These are phyloP conservation scores for Aspergillus bombycis DNA, from an alignment of 2,329 filamentous ascomycete genomes.

Conservation along the genomic window DNA sequence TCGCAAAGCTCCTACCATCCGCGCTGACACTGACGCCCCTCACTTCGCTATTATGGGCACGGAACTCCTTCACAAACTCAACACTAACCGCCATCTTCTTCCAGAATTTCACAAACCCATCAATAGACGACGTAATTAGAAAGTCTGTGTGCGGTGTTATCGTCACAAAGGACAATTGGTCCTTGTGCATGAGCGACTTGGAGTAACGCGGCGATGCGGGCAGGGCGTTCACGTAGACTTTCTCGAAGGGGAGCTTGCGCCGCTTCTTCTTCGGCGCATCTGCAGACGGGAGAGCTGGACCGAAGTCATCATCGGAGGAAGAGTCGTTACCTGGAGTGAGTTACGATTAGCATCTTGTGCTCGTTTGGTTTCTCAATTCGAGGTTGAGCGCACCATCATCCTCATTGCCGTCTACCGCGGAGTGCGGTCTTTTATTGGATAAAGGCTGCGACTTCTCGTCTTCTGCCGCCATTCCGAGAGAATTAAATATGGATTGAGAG, in stretches of 20 bases:
- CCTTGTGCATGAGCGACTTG: slow-evolving; percentile 97
- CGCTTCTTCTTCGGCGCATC: slow-evolving; percentile 86
- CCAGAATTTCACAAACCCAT: slow-evolving; percentile 99
- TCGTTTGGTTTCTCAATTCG: background rate
- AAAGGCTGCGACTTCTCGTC: slow-evolving; percentile 25
- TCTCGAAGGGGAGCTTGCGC: slow-evolving; percentile 88
- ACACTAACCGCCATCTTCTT: slow-evolving; percentile 90
- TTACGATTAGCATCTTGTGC: slow-evolving; percentile 18
- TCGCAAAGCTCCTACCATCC: slow-evolving; percentile 92
- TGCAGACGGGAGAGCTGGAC: slow-evolving; percentile 82
- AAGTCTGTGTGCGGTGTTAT: slow-evolving; percentile 93
- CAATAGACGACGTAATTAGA: slow-evolving; percentile 87
- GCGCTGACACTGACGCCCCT: slow-evolving; percentile 80
- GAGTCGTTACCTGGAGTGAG: slow-evolving; percentile 50
- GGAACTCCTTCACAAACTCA: slow-evolving; percentile 98
- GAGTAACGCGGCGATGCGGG: slow-evolving; percentile 82
- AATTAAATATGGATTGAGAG: background rate
- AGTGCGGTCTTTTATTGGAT: slow-evolving; percentile 61
- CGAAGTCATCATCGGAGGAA: slow-evolving; percentile 83
- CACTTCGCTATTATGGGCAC: slow-evolving; percentile 84
- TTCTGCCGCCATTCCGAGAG: slow-evolving; percentile 32
- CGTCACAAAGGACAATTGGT: slow-evolving; percentile 84
- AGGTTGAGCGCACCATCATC: slow-evolving; percentile 35
- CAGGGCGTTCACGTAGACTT: slow-evolving; percentile 88
- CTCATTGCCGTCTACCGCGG: slow-evolving; percentile 56